phyloP scores from a whole-genome alignment of 2,329 filamentous ascomycete species.

The Epichloe coenophiala region DNA sequence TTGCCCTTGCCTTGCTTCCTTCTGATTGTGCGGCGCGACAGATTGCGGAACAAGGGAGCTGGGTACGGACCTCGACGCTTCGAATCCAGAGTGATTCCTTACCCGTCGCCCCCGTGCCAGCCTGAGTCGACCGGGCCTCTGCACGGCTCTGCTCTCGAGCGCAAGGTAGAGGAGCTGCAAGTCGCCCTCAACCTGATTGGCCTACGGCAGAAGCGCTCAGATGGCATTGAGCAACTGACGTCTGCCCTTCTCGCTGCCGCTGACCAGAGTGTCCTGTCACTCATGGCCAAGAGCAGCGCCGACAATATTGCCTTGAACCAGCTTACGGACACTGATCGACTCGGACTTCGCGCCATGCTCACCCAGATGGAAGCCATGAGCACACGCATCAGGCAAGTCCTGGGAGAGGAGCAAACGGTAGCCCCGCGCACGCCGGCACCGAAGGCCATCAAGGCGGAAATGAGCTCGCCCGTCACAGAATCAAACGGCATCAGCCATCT shows the following conservation, averaged over 20 bases:
- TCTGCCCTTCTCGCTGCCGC: conserved; percentile 41
- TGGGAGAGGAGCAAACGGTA: conserved; percentile 18
- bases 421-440: conserved; percentile 7
- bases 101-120: conserved; percentile 12
- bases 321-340: conserved; percentile 29
- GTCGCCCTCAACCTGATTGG: conserved; percentile 50
- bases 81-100: conserved; percentile 19
- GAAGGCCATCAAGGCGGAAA: conserved; percentile 10
- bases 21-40: conserved; percentile 10
- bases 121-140: conserved; percentile 9
- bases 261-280: conserved; percentile 28
- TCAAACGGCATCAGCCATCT: conserved; percentile 7
- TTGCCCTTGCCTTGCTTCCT: neutral
- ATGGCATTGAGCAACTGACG: conserved; percentile 40
- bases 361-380: conserved; percentile 32
- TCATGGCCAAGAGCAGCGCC: conserved; percentile 36
- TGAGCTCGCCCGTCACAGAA: conserved; percentile 15
- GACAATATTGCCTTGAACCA: conserved; percentile 26
- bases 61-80: conserved; percentile 21
- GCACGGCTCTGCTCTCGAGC: conserved; percentile 24
- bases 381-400: conserved; percentile 26
- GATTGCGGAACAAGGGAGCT: conserved; percentile 24
- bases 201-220: conserved; percentile 36
- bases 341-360: conserved; percentile 34
- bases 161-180: conserved; percentile 49